A percentile compares a stretch with the other conserved stretches of the same genome.
phyloP scores from a whole-genome alignment of 768 basidiomycete genomes.

The Mycena chlorophos region DNA sequence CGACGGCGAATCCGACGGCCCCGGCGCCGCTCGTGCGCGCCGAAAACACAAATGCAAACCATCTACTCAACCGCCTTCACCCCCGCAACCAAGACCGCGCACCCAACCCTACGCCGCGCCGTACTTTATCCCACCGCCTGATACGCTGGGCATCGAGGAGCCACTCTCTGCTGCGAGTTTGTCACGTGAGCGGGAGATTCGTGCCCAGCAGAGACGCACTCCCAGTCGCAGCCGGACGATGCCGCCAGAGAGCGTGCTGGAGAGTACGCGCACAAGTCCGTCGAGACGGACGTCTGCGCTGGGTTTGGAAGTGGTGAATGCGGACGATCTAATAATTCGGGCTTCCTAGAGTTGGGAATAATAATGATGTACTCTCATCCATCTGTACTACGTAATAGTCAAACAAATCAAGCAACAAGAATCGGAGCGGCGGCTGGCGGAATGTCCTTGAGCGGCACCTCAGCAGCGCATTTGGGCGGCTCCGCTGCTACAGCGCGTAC shows the following conservation, averaged over 20 bases:
- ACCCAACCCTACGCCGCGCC: conserved; percentile 23
- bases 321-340: not conserved
- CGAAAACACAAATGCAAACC: no score
- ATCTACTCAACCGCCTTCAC: not conserved
- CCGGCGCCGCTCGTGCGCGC: no score
- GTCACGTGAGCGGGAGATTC: not conserved
- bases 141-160: conserved; percentile 12
- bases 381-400: no score
- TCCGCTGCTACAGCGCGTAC: no score
- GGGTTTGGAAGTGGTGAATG: not conserved
- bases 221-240: conserved; percentile 15
- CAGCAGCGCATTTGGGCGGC: no score
- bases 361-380: no score
- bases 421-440: no score
- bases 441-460: no score
- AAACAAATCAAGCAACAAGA: no score
- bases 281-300: not conserved
- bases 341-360: not conserved
- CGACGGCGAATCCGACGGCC: no score
- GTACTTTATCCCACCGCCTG: conserved; percentile 20
- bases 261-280: not conserved
- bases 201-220: not conserved
- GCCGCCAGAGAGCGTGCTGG: not conserved
- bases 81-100: not conserved
- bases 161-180: not conserved